Percentiles rank a stretch among this genome's conserved stretches.
phyloP scores from a whole-genome alignment of 306 rosid species.

The Albizia julibrissin region DNA sequence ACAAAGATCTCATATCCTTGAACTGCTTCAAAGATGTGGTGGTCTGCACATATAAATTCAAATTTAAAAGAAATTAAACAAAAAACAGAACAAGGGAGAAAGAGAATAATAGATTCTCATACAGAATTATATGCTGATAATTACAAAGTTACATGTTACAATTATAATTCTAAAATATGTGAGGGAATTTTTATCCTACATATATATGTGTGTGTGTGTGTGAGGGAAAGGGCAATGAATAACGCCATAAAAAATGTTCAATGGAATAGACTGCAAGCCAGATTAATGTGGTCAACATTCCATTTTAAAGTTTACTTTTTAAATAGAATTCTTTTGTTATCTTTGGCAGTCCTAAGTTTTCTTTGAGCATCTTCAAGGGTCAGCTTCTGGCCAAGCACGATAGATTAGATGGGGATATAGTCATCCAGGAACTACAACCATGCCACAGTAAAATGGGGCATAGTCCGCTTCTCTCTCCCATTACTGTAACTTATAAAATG shows the following conservation, averaged over 20 bases:
- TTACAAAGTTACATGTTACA: not conserved
- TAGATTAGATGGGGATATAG: not conserved
- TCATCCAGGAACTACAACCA: not conserved
- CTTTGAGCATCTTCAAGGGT: not conserved
- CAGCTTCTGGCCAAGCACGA: not conserved
- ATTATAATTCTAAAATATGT: not conserved
- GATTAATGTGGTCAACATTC: not conserved
- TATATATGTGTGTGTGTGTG: not conserved
- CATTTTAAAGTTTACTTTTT: not conserved
- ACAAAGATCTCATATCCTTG: conserved; percentile 88
- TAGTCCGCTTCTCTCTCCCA: not conserved
- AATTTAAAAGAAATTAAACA: conserved; percentile 11
- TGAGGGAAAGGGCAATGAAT: not conserved
- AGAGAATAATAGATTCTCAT: not conserved
- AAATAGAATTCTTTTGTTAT: not conserved
- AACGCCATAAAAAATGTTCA: not conserved
- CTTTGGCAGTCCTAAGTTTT: not conserved
- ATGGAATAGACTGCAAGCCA: not conserved
- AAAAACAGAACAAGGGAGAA: not conserved
- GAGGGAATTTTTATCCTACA: not conserved
- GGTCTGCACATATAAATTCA: conserved; percentile 51
- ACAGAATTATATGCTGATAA: not conserved
- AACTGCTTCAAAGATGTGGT: conserved; percentile 56
- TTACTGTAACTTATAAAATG: not conserved
- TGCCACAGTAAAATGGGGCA: not conserved